Percentiles rank a stretch among this genome's conserved stretches.
These are phyloP conservation scores for Limnomonas spitsbergensis DNA, from an alignment of 139 green algal species.

Conservation along the genomic window DNA sequence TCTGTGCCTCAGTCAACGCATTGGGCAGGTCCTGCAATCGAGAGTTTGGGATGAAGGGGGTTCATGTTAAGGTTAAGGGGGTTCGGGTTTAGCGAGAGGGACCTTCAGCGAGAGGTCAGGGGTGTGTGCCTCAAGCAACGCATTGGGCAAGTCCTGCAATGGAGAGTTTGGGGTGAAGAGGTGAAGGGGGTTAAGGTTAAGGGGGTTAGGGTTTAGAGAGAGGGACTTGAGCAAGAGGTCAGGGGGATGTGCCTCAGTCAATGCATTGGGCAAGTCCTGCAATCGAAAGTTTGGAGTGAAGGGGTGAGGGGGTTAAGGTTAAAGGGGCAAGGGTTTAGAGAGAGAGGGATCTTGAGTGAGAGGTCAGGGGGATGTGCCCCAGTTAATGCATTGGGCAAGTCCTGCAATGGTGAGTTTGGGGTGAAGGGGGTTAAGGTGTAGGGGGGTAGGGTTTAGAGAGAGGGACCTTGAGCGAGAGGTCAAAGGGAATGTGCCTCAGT, in stretches of 20 bases:
- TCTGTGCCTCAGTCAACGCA: slow-evolving; percentile 83
- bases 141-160: background rate
- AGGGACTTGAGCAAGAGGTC: no score
- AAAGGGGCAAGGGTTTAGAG: background rate
- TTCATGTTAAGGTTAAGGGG: background rate
- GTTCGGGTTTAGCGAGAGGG: background rate
- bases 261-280: slow-evolving; percentile 56
- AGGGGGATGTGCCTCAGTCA: slow-evolving; percentile 86
- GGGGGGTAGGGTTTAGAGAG: no score
- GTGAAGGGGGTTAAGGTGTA: no score
- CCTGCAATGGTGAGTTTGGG: background rate
- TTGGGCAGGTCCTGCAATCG: slow-evolving; percentile 37
- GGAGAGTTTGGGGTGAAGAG: no score
- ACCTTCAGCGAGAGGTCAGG: background rate
- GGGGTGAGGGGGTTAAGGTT: background rate
- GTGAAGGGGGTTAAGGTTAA: no score
- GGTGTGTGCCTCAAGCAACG: background rate
- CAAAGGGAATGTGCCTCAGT: slow-evolving; percentile 82
- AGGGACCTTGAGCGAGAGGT: no score
- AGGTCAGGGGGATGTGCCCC: background rate
- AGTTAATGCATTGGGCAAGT: background rate
- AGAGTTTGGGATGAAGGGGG: background rate
- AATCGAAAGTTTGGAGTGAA: background rate
- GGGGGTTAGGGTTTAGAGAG: no score
- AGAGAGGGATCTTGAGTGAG: background rate